These are phyloP conservation scores for Fraxinus nigra DNA, from an alignment of 305 asterid species.

Conservation along the genomic window DNA sequence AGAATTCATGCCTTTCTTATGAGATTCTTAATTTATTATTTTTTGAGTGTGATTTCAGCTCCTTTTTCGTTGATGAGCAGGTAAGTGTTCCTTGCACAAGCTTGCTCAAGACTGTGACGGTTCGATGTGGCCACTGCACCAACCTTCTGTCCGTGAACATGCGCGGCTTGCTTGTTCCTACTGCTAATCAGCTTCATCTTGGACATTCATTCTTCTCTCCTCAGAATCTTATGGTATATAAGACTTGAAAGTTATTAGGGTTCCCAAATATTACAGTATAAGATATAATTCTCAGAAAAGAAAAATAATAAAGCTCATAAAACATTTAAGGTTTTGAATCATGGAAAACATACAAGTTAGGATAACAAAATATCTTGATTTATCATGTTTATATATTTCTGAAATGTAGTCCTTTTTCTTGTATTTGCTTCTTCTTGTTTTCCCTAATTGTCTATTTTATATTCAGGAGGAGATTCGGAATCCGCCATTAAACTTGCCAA, in stretches of 20 bases:
- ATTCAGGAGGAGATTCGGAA: slow-evolving; percentile 77
- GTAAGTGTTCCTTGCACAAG: slow-evolving; percentile 94
- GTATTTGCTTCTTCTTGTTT: background rate
- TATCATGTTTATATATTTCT: background rate
- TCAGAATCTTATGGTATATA: slow-evolving; percentile 75
- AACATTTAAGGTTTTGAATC: slow-evolving; percentile 25
- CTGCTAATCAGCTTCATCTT: slow-evolving; percentile 81
- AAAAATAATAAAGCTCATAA: background rate
- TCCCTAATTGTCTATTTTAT: background rate
- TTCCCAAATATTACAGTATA: background rate
- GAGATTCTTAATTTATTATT: background rate
- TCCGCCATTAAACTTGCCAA: slow-evolving; percentile 60
- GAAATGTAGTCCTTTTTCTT: background rate
- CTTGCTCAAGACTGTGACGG: slow-evolving; percentile 90
- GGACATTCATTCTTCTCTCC: slow-evolving; percentile 79
- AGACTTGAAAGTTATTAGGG: slow-evolving; percentile 19
- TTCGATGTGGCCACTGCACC: slow-evolving; percentile 96
- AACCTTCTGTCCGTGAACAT: slow-evolving; percentile 88
- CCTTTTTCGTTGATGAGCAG: slow-evolving; percentile 27
- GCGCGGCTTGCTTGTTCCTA: slow-evolving; percentile 75
- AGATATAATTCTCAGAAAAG: background rate
- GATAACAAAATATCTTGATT: background rate
- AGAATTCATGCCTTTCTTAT: background rate
- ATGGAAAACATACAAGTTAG: background rate
- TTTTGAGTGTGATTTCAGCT: background rate